phyloP scores from a whole-genome alignment of 1,284 basidiomycete species.

The Cystobasidiaceae sp. region DNA sequence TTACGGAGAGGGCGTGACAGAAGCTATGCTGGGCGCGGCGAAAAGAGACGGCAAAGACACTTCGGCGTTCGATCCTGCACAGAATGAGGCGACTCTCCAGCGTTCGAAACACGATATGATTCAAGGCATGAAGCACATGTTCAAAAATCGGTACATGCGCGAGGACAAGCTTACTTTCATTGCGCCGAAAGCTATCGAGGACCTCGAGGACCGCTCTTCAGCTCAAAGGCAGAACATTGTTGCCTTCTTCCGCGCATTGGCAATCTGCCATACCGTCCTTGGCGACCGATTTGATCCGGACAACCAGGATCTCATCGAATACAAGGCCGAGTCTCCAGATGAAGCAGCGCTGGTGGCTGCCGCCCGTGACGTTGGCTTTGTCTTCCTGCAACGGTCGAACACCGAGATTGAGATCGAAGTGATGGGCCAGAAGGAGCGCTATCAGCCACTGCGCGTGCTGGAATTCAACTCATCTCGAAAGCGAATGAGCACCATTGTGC shows the following conservation, averaged over 20 bases:
- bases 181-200: constrained; percentile 73
- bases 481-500: constrained; percentile 85
- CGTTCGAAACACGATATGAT: constrained; percentile 79
- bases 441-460: constrained; percentile 70
- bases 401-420: constrained; percentile 82
- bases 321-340: constrained; percentile 94
- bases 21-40: constrained; percentile 87
- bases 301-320: constrained; percentile 67
- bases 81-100: constrained; percentile 53
- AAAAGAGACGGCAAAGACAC: constrained; percentile 69
- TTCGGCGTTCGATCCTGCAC: constrained; percentile 59
- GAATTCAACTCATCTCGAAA: constrained; percentile 93
- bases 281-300: constrained; percentile 57
- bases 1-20: constrained; percentile 90
- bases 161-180: constrained; percentile 79
- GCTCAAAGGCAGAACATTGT: constrained; percentile 63
- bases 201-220: constrained; percentile 60
- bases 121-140: constrained; percentile 62
- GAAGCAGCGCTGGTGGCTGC: constrained; percentile 89
- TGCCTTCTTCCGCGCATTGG: constrained; percentile 82
- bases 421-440: constrained; percentile 78
- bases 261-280: constrained; percentile 86
- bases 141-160: constrained; percentile 85
- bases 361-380: constrained; percentile 87
- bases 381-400: constrained; percentile 73